Evolutionary conservation across 139 green algal species (phyloP), one percentile per base, ranked within the genome.

Genomic region (Nannochloris sp.): DNA sequence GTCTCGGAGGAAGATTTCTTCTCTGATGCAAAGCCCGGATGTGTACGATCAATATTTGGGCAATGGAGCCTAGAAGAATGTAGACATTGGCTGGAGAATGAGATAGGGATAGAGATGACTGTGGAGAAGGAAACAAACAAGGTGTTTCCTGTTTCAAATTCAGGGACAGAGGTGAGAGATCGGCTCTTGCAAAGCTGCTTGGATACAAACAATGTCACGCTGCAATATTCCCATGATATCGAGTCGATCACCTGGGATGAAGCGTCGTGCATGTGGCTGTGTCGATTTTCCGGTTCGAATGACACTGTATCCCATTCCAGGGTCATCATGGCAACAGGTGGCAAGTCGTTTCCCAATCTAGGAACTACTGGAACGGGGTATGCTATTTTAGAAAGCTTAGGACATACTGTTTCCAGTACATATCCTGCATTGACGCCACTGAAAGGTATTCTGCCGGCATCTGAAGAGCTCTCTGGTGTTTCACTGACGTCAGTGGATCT

Each of bases 401-500:
- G 89, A 27, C 83, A 92, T 67, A 57, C 19, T 4, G 62, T 95
- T 5, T 16, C 64, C 10, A 49, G 63, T 10, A 67, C 80, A 2
- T 95, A 94, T 69, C 74, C 90, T 4, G 90, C 90, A 2, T 80
- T 97, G 4, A 93, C 87, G 7, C 90, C 90, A 4, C 79, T 97
- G 12, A 71, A 68, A 12, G 88, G 87, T 0, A 9, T 14, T 5
- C 85, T 90, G 67, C 89, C 88, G 2, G 84, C 73, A 21, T 62
- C 67, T 2, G 60, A 81, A 12, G 71, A 78, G 57, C 75, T 91
- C 25, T 72, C 82, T 14, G 84, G 85, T 44, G 31, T 90, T 29
- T 34, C n/a, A 34, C 50, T 58, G 12, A n/a, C 19, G 0, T 19
- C 23, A 4, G 19, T 29, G 12, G 12, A 58, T 37, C 3, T 61